Conservation (phyloP, 352 stramenopile genomes). For the Pythium volutum region DNA sequence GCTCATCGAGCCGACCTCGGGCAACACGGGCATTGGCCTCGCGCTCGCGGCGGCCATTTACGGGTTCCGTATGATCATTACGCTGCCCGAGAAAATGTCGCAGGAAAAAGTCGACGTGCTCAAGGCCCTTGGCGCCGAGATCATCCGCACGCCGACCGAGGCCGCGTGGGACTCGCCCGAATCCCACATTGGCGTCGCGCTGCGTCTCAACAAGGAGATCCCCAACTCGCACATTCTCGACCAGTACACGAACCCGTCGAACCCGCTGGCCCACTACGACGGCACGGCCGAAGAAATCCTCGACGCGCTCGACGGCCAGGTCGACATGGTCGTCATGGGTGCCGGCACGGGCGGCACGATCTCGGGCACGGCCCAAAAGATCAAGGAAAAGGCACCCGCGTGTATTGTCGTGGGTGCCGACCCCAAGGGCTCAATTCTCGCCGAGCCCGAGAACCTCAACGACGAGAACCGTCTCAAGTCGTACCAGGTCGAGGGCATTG, state of each 20-base stretch:
- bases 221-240: slow-evolving; percentile 95
- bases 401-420: slow-evolving; percentile 89
- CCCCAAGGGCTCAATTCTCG: slow-evolving; percentile 92
- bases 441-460: slow-evolving; percentile 91
- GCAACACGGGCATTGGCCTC: slow-evolving; percentile 97
- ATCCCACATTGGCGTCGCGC: slow-evolving; percentile 93
- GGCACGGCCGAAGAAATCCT: slow-evolving; percentile 95
- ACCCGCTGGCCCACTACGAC: slow-evolving; percentile 96
- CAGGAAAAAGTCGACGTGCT: slow-evolving; percentile 96
- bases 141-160: slow-evolving; percentile 96
- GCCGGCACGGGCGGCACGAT: slow-evolving; percentile 96
- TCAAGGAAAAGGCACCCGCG: slow-evolving; percentile 91
- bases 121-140: slow-evolving; percentile 94
- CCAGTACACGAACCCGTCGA: slow-evolving; percentile 96
- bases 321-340: slow-evolving; percentile 95
- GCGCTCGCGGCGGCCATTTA: slow-evolving; percentile 96
- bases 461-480: slow-evolving; percentile 87
- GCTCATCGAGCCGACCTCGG: slow-evolving; percentile 95
- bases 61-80: slow-evolving; percentile 95
- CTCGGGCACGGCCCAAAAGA: slow-evolving; percentile 90
- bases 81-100: slow-evolving; percentile 95
- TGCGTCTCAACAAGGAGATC: slow-evolving; percentile 92
- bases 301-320: slow-evolving; percentile 88
- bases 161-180: slow-evolving; percentile 95
- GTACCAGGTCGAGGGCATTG: slow-evolving; percentile 96